Conservation (phyloP, 352 stramenopile genomes). For the Pythium guiyangense region DNA sequence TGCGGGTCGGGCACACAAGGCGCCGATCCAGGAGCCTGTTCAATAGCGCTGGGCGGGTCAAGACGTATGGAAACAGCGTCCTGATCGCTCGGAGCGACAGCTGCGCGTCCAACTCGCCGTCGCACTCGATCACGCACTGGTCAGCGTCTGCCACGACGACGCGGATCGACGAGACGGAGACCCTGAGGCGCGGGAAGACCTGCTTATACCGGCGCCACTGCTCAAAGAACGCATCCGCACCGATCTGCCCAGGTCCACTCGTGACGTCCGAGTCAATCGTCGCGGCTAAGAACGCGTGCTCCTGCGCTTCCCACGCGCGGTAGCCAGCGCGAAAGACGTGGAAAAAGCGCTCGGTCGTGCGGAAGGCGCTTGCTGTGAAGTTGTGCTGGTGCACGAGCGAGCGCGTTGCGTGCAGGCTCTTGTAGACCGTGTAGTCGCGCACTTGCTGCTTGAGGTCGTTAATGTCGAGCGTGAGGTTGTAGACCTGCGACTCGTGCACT, state of each 20-base stretch:
- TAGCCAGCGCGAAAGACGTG: slow-evolving; percentile 24
- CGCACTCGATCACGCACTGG: slow-evolving; percentile 5
- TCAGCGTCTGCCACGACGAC: slow-evolving; percentile 18
- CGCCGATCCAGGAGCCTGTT: slow-evolving; percentile 3
- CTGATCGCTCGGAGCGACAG: slow-evolving; percentile 11
- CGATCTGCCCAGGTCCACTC: no score
- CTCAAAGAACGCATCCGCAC: slow-evolving; percentile 26
- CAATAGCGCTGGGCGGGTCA: slow-evolving; percentile 5
- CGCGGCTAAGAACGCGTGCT: slow-evolving; percentile 18
- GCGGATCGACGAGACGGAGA: slow-evolving; percentile 16
- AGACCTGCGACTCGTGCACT: slow-evolving; percentile 6
- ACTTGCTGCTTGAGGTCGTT: slow-evolving; percentile 14
- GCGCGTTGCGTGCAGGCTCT: slow-evolving; percentile 3
- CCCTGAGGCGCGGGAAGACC: no score
- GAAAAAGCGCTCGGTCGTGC: slow-evolving; percentile 26
- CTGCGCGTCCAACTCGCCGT: slow-evolving; percentile 2
- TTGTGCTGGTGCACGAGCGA: background rate
- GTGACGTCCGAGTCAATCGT: slow-evolving; percentile 20
- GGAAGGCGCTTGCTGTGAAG: background rate
- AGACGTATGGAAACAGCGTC: slow-evolving; percentile 11
- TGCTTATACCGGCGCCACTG: no score
- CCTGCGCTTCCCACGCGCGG: slow-evolving; percentile 1
- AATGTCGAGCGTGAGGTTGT: slow-evolving; percentile 13
- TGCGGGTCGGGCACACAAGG: slow-evolving; percentile 20
- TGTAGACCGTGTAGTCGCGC: slow-evolving; percentile 4